A percentile compares a stretch with the other conserved stretches of the same genome.
phyloP scores from a whole-genome alignment of 1,139 yeast genomes.

The Yamadazyma oceani region DNA sequence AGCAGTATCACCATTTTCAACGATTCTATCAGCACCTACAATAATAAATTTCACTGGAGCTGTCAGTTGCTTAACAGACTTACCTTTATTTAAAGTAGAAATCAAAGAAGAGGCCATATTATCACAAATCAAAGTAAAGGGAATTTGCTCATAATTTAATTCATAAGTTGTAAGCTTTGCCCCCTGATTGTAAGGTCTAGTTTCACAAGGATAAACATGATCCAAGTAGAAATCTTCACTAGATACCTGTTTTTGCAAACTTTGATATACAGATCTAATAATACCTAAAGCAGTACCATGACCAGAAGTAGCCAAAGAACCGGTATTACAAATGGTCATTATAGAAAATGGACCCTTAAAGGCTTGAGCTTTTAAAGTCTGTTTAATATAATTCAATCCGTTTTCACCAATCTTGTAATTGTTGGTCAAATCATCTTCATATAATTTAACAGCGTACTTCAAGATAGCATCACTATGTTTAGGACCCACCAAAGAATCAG shows the following conservation, averaged over 20 bases:
- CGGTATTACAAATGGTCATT: constrained; percentile 82
- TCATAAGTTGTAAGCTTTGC: constrained; percentile 92
- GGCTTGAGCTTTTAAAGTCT: constrained; percentile 44
- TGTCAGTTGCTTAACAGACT: constrained; percentile 18
- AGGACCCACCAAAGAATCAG: constrained; percentile 19
- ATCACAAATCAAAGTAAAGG: constrained; percentile 86
- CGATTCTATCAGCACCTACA: constrained; percentile 98
- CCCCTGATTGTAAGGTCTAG: constrained; percentile 96
- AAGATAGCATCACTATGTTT: constrained; percentile 40
- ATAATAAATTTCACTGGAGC: constrained; percentile 81
- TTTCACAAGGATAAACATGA: constrained; percentile 86
- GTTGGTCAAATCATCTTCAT: constrained; percentile 73
- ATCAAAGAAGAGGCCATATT: constrained; percentile 86
- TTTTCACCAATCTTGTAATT: constrained; percentile 76
- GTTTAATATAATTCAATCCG: constrained; percentile 70
- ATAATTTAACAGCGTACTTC: constrained; percentile 57
- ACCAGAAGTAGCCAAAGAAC: constrained; percentile 94
- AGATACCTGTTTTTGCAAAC: constrained; percentile 26
- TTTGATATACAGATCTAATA: constrained; percentile 65
- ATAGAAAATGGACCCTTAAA: constrained; percentile 73
- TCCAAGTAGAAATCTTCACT: constrained; percentile 46
- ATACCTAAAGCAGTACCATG: constrained; percentile 97
- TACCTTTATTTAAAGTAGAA: constrained; percentile 25
- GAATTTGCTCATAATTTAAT: constrained; percentile 78
- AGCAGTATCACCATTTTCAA: constrained; percentile 90